These are phyloP conservation scores for Limtongozyma cylindracea DNA, from an alignment of 805 yeast species.

Conservation along the genomic window DNA sequence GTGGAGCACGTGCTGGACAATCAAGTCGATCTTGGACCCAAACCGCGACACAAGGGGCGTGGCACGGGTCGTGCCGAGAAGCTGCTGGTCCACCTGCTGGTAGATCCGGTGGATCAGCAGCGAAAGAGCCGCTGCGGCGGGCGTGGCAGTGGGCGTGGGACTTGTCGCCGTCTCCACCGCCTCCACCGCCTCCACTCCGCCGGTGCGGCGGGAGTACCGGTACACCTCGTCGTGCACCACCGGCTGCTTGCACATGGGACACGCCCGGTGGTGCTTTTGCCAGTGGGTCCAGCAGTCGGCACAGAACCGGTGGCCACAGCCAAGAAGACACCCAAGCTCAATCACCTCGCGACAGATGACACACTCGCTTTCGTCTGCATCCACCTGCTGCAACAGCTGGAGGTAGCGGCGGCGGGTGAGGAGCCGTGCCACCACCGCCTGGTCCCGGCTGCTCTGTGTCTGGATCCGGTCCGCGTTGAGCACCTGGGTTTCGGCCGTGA, in stretches of 20 bases:
- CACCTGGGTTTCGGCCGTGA: constrained; percentile 10
- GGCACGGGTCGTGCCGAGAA: constrained; percentile 16
- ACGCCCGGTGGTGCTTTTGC: constrained; percentile 26
- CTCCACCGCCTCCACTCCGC: constrained; percentile 22
- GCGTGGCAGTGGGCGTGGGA: constrained; percentile 1
- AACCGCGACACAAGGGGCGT: constrained; percentile 15
- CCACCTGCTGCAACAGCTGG: constrained; percentile 3
- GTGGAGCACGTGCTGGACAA: constrained; percentile 46
- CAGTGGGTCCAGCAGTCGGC: constrained; percentile 56
- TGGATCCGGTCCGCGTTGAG: constrained; percentile 1
- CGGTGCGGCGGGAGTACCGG: constrained; percentile 35
- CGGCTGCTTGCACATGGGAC: constrained; percentile 62
- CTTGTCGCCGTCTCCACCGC: constrained; percentile 8
- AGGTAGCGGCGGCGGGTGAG: constrained; percentile 12
- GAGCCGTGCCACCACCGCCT: constrained; percentile 6
- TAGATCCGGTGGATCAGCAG: constrained; percentile 10
- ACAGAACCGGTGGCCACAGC: constrained; percentile 87
- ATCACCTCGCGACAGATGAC: constrained; percentile 57
- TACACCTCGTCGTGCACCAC: constrained; percentile 29
- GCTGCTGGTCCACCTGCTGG: constrained; percentile 14
- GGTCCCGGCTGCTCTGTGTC: constrained; percentile 1
- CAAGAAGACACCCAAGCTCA: constrained; percentile 52
- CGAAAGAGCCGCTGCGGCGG: too few species aligned
- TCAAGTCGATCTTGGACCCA: constrained; percentile 75
- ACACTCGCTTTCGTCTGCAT: constrained; percentile 14